Conservation (phyloP, 768 basidiomycete genomes). For the Pleurotus sapidus region DNA sequence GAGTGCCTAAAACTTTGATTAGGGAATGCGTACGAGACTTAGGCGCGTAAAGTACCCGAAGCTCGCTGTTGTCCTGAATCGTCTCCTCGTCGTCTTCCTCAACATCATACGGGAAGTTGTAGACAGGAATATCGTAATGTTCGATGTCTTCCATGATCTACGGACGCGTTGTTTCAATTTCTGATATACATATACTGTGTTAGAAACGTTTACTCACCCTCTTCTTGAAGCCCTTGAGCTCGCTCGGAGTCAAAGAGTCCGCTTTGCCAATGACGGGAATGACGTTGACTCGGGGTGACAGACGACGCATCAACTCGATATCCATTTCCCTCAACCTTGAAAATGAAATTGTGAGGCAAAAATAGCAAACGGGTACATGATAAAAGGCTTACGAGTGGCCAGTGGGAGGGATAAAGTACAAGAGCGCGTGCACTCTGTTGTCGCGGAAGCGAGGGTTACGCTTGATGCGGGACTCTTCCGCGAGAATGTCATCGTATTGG, state of each 20-base stretch:
- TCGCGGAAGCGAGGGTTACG: slow-evolving; percentile 99
- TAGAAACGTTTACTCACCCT: slow-evolving; percentile 45
- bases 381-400: slow-evolving; percentile 78
- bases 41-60: slow-evolving; percentile 57
- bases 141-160: slow-evolving; percentile 99
- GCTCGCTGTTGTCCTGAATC: slow-evolving; percentile 94
- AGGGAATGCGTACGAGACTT: slow-evolving; percentile 7
- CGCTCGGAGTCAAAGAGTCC: slow-evolving; percentile 90
- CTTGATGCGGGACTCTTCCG: slow-evolving; percentile 98
- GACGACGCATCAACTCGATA: slow-evolving; percentile 97
- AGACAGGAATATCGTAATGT: slow-evolving; percentile 95
- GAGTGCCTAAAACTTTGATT: slow-evolving; percentile 55
- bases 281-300: slow-evolving; percentile 97
- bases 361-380: neutral
- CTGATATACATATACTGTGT: neutral
- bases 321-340: slow-evolving; percentile 92
- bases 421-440: slow-evolving; percentile 92
- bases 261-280: slow-evolving; percentile 98
- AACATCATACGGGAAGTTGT: slow-evolving; percentile 99
- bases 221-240: slow-evolving; percentile 95
- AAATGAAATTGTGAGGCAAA: slow-evolving; percentile 2
- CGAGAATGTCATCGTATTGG: slow-evolving; percentile 98
- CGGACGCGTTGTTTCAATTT: neutral
- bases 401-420: slow-evolving; percentile 99
- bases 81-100: slow-evolving; percentile 99